phyloP scores from a whole-genome alignment of 768 basidiomycete species.

The Podaxis sp. region DNA sequence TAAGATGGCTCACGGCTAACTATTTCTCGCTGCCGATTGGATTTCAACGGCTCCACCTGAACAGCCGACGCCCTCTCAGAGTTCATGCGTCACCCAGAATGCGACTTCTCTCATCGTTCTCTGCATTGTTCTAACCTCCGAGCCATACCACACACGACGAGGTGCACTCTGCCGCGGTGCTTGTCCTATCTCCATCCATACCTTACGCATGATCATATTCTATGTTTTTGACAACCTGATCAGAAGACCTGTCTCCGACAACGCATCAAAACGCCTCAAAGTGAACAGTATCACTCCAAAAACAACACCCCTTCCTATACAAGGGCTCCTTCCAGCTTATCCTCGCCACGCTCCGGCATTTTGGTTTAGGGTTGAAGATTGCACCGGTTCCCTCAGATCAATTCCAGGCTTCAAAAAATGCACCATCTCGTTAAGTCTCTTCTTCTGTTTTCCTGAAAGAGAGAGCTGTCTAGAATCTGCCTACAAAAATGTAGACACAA shows the following conservation, averaged over 20 bases:
- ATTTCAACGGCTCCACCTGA: too few species aligned
- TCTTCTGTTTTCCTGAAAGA: background rate
- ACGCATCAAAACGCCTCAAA: too few species aligned
- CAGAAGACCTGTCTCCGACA: too few species aligned
- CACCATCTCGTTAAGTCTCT: background rate
- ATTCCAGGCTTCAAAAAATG: background rate
- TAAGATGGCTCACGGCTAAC: too few species aligned
- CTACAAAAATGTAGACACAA: background rate
- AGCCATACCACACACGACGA: background rate
- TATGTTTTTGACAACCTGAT: background rate
- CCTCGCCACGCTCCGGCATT: background rate
- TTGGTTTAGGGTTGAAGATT: background rate
- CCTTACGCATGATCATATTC: background rate
- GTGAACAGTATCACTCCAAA: too few species aligned
- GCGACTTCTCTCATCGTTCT: background rate
- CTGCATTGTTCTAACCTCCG: background rate
- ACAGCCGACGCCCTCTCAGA: too few species aligned
- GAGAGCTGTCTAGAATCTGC: background rate
- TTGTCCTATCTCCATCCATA: background rate
- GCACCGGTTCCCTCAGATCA: background rate
- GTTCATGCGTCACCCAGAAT: background rate
- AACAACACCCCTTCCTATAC: background rate
- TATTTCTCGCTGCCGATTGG: too few species aligned
- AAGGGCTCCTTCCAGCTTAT: background rate
- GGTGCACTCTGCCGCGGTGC: background rate